A percentile compares a stretch with the other conserved stretches of the same genome.
Conservation (phyloP, 371 early-diverging fungal species). For the Mortierella sp. region DNA sequence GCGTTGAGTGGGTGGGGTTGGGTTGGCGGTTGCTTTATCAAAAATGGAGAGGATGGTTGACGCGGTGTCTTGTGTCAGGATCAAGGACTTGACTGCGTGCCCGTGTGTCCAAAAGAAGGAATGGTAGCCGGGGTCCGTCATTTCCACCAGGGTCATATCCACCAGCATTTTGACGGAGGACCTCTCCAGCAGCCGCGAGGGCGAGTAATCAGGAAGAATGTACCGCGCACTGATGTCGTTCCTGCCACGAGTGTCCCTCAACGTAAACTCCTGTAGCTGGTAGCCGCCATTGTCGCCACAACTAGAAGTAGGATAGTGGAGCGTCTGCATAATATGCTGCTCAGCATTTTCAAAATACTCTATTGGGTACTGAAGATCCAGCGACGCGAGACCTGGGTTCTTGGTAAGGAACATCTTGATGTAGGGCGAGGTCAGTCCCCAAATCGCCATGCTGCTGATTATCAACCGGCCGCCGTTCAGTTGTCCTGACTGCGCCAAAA, state of each 20-base stretch:
- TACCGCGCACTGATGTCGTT: not conserved
- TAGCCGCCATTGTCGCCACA: not conserved
- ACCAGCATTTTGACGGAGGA: not conserved
- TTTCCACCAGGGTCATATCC: not conserved
- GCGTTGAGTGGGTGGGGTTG: not conserved
- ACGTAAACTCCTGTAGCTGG: not conserved
- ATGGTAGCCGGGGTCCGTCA: not conserved
- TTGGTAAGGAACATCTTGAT: not conserved
- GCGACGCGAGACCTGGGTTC: not conserved
- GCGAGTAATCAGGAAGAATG: not conserved
- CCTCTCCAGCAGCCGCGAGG: not conserved
- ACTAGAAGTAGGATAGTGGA: not conserved
- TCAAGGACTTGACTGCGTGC: not conserved
- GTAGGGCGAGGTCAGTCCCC: not conserved
- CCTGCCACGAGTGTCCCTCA: not conserved
- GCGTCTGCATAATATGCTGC: not conserved
- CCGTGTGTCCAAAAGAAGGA: not conserved
- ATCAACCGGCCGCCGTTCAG: not conserved
- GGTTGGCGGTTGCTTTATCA: not conserved
- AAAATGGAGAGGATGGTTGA: not conserved
- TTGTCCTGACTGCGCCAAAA: not conserved
- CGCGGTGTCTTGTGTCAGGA: not conserved
- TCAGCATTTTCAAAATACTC: not conserved
- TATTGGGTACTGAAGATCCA: not conserved
- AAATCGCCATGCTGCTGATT: not conserved